Evolutionary conservation across 768 basidiomycete genomes (phyloP).

Genomic region (Mrakia frigida): DNA sequence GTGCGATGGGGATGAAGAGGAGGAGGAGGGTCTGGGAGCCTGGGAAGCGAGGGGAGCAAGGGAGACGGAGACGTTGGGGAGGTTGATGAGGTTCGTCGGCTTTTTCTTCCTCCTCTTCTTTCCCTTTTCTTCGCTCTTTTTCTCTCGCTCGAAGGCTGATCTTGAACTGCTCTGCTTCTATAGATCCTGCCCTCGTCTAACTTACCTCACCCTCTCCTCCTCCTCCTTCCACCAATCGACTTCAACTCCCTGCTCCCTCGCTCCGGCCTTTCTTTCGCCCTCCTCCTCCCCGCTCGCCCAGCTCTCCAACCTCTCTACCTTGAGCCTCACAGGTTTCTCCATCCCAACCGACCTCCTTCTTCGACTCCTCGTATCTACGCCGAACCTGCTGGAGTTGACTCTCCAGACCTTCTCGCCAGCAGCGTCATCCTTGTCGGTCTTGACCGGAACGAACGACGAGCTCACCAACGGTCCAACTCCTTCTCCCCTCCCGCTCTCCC

Average conservation of each 20-base stretch:
- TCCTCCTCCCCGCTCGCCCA: too few species aligned
- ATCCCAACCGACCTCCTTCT: not conserved
- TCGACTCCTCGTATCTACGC: not conserved
- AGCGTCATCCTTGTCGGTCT: not conserved
- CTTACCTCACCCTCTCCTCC: not conserved
- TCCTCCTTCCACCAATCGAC: not conserved
- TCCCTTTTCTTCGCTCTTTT: not conserved
- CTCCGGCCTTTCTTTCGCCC: not conserved
- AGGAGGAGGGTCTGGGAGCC: too few species aligned
- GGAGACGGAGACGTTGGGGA: not conserved
- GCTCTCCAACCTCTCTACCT: not conserved
- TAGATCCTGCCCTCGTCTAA: not conserved
- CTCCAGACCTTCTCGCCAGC: constrained; percentile 1
- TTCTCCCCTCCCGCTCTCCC: not conserved
- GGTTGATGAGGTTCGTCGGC: not conserved
- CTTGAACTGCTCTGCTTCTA: too few species aligned
- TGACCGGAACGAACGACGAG: not conserved
- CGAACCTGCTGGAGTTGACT: not conserved
- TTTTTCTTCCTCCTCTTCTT: not conserved
- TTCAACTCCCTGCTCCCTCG: not conserved
- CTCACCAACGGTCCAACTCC: not conserved
- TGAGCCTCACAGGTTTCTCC: not conserved
- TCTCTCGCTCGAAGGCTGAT: not conserved
- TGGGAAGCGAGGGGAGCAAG: too few species aligned
- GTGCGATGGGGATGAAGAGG: too few species aligned